Evolutionary conservation across 257 asterid species (phyloP).

Genomic region (Apocynum venetum): DNA sequence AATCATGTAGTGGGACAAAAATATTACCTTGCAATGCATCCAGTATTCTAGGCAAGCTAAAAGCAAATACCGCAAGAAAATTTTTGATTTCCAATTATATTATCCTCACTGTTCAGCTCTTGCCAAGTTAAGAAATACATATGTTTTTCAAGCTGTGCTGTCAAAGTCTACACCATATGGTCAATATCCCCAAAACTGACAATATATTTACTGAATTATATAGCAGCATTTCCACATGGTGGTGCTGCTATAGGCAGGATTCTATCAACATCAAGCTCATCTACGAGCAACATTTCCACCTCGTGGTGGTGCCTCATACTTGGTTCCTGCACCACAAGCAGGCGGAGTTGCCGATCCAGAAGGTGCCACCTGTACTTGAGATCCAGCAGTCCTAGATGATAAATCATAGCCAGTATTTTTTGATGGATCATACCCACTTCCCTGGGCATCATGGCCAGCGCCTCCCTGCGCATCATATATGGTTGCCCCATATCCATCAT

Average conservation of each 20-base stretch:
- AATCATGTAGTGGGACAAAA: background rate
- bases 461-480: constrained; percentile 47
- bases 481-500: constrained; percentile 43
- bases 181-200: background rate
- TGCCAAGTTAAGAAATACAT: background rate
- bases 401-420: constrained; percentile 37
- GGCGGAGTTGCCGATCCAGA: constrained; percentile 43
- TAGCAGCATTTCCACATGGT: too few relatives aligned
- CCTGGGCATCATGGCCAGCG: constrained; percentile 42
- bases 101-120: background rate
- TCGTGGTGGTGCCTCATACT: constrained; percentile 38
- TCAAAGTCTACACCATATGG: background rate
- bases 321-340: constrained; percentile 37
- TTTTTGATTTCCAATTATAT: background rate
- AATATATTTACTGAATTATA: constrained; percentile 8
- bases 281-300: constrained; percentile 53
- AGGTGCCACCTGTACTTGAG: constrained; percentile 54
- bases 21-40: background rate
- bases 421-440: constrained; percentile 38
- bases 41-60: background rate
- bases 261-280: constrained; percentile 23
- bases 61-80: background rate
- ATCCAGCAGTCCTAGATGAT: constrained; percentile 42
- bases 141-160: background rate
- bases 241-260: background rate